Evolutionary conservation across 2,329 filamentous ascomycete genomes (phyloP), one percentile per base, ranked within the genome.

Genomic region (Colletotrichum endophyticum): DNA sequence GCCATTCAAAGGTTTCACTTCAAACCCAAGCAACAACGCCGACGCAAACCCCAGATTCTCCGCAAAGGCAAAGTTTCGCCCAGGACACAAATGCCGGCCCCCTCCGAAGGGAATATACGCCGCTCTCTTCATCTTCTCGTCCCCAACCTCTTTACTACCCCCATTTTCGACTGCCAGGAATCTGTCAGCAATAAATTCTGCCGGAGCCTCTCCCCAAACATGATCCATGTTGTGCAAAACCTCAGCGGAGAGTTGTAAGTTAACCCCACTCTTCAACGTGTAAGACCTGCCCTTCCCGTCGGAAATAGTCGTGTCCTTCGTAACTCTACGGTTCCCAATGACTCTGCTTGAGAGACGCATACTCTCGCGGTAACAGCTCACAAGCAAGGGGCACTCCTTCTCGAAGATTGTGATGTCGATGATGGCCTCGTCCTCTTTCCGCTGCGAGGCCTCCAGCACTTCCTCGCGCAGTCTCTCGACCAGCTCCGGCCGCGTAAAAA

Each of bases 401-500:
- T 63, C 59, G 12, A 63, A 63, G 9, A 30, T 36, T 3, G 59
- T 63, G 19, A 63, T 63, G 59, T 63, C 59, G 28, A 63, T 32
- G 11, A 63, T 22, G 3, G 30, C 27, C 28, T 63, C 59, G 19
- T 63, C 30, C 30, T 30, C 59, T n/a, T 32, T 32, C 27, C 28
- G 27, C 59, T 32, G 44, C n/a, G 44, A 53, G 0, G n/a, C 44
- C 12, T 53, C n/a, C n/a, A 53, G 44, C 0, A 63, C 71, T 68
- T 85, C 83, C 1, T 66, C 71, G 13, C 81, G 80, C 3, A 85
- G 76, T 15, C 80, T 75, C 1, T 53, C 36, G 1, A 82, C 73
- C 0, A 85, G 80, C 1, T 78, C 75, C 0, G 82, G 81, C 11
- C 80, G 77, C 3, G 79, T 75, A 36, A 83, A 78, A 8, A 87